Evolutionary conservation across 2,329 filamentous ascomycete species (phyloP).

Genomic region (Aspergillus ochraceus): DNA sequence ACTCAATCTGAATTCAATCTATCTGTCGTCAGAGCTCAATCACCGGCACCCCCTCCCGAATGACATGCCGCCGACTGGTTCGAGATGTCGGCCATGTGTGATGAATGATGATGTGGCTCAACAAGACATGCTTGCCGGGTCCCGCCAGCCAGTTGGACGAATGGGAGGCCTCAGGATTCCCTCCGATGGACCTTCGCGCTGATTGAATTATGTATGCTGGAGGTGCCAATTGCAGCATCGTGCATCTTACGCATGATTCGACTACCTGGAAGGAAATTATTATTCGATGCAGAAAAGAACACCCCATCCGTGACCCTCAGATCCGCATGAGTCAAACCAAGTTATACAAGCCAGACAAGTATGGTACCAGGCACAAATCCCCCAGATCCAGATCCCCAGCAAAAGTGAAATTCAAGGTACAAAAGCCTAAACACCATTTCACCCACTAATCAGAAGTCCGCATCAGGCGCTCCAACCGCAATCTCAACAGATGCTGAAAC

Average conservation of each 20-base stretch:
- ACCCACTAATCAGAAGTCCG: constrained; percentile 11
- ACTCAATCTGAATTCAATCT: background rate
- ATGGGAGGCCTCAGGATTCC: background rate
- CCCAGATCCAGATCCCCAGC: no score
- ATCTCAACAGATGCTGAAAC: constrained; percentile 58
- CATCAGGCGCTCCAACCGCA: constrained; percentile 33
- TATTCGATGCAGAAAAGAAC: background rate
- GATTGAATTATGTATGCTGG: background rate
- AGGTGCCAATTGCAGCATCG: background rate
- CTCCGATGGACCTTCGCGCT: background rate
- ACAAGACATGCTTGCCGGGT: background rate
- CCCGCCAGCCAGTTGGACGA: background rate
- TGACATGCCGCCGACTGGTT: background rate
- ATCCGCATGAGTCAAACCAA: background rate
- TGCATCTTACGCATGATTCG: background rate
- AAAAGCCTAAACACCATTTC: background rate
- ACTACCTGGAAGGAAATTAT: background rate
- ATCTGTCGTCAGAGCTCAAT: background rate
- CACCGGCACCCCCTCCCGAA: background rate
- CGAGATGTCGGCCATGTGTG: background rate
- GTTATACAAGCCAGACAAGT: background rate
- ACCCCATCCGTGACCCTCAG: no score
- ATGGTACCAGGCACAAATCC: no score
- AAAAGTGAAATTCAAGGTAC: background rate
- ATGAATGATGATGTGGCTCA: background rate